Evolutionary conservation across 2,329 filamentous ascomycete species (phyloP), one percentile per base, ranked within the genome.

Genomic region (Monosporascus sp.): DNA sequence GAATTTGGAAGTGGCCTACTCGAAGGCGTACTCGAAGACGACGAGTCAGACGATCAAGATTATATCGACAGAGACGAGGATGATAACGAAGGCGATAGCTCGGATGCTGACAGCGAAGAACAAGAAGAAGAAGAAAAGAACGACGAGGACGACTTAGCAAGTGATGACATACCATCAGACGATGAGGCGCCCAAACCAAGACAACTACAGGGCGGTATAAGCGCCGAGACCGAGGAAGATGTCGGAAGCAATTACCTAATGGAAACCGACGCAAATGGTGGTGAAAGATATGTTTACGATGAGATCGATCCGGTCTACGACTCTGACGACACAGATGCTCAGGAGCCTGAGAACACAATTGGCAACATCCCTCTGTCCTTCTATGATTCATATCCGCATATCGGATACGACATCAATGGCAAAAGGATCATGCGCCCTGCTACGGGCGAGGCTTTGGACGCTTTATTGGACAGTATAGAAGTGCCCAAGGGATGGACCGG

Each of bases 371-470:
- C 92, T 5, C 76, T 97, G 49, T 88, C 89, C 3, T 97, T 96
- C 74, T 99, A 99, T 76, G 94, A 99, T 70, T 88, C 90, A 37
- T 99, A 97, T 69, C 94, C 94, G 49, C 94, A 99, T 70, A 97
- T 99, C 68, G 94, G 94, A 55, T 99, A 99, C 74, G 90, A 97
- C 65, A 97, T 99, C 75, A 96, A 99, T 71, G 94, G 94, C 71
- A 97, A 95, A 81, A 95, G 89, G 72, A 96, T 99, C 59, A 89
- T 96, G 86, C 88, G 94, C 50, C 94, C 94, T 7, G 94, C 95
- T 4, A 93, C 91, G 62, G 93, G 93, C 50, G 88, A 96, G 69
- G 94, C 94, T 37, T 76, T 99, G 35, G 94, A 99, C 76, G 90
- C 91, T 14, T 79, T 99, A 44, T 79, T 99, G 9, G 93, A 99